Conservation (phyloP, 129 eudicot genomes). For the Artemisia annua region DNA sequence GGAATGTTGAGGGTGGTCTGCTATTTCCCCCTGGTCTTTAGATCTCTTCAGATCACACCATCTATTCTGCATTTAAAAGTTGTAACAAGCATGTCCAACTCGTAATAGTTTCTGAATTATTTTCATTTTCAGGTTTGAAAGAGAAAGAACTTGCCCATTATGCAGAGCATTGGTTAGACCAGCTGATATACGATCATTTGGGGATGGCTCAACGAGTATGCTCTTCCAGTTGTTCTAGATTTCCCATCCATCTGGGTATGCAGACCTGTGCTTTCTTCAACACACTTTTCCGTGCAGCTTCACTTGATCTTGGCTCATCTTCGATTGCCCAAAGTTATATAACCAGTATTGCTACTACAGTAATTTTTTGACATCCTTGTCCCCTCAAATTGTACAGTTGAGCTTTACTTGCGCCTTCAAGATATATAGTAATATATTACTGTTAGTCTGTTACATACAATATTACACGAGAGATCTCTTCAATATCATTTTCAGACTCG, state of each 20-base stretch:
- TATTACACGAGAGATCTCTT: constrained; percentile 13
- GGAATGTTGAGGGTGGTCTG: too few species aligned
- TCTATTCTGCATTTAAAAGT: background rate
- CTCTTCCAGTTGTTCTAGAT: constrained; percentile 56
- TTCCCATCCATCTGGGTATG: constrained; percentile 2
- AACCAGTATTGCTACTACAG: constrained; percentile 11
- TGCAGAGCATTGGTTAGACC: constrained; percentile 75
- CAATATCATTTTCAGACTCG: constrained; percentile 12
- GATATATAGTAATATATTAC: constrained; percentile 10
- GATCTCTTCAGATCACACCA: background rate
- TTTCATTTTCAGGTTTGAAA: constrained; percentile 56
- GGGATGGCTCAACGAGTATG: constrained; percentile 66
- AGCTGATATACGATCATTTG: constrained; percentile 62
- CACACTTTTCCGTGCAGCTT: background rate
- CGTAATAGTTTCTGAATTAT: background rate
- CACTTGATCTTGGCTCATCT: background rate
- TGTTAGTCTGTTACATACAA: constrained; percentile 12
- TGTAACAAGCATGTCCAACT: background rate
- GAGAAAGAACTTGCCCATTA: constrained; percentile 74
- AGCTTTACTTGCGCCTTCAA: constrained; percentile 19
- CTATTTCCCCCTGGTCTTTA: too few species aligned
- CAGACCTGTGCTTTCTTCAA: constrained; percentile 21
- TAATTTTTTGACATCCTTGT: constrained; percentile 18
- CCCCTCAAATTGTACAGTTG: constrained; percentile 35
- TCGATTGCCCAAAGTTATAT: constrained; percentile 13